Percentiles rank a stretch among this genome's conserved stretches.
Conservation (phyloP, 1,284 basidiomycete genomes). For the Cutaneotrichosporon spelunceum region DNA sequence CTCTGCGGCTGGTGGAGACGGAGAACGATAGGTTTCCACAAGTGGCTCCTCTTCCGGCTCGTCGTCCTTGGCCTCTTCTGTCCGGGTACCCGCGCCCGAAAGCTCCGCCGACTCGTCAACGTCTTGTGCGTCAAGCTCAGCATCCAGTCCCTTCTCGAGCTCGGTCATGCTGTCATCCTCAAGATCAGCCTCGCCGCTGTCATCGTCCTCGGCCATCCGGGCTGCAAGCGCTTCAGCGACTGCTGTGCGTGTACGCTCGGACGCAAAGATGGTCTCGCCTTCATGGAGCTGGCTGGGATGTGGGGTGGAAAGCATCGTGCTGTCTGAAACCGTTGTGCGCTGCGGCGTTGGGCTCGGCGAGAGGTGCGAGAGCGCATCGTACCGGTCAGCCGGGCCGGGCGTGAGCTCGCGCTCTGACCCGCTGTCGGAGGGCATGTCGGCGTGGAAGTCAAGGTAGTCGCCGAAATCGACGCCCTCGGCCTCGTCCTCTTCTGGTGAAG, state of each 20-base stretch:
- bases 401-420: not conserved
- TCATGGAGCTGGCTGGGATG: not conserved
- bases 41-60: not conserved
- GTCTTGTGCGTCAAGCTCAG: not conserved
- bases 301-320: not conserved
- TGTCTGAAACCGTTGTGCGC: not conserved
- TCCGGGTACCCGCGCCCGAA: not conserved
- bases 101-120: not conserved
- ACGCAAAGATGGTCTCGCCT: not conserved
- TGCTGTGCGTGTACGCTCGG: not conserved
- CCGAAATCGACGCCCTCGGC: constrained; percentile 1
- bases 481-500: constrained; percentile 1
- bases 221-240: not conserved
- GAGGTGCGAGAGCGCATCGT: not conserved
- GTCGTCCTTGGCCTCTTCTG: not conserved
- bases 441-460: not conserved
- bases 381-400: not conserved
- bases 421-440: constrained; percentile 1
- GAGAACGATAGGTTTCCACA: not conserved
- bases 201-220: not conserved
- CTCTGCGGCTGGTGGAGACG: not conserved
- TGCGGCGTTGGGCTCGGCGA: not conserved
- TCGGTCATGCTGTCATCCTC: constrained; percentile 1
- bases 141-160: not conserved
- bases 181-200: not conserved